Base-by-base conservation (phyloP, 2,329 filamentous ascomycete species). In the Fusarium sublunatum region DNA sequence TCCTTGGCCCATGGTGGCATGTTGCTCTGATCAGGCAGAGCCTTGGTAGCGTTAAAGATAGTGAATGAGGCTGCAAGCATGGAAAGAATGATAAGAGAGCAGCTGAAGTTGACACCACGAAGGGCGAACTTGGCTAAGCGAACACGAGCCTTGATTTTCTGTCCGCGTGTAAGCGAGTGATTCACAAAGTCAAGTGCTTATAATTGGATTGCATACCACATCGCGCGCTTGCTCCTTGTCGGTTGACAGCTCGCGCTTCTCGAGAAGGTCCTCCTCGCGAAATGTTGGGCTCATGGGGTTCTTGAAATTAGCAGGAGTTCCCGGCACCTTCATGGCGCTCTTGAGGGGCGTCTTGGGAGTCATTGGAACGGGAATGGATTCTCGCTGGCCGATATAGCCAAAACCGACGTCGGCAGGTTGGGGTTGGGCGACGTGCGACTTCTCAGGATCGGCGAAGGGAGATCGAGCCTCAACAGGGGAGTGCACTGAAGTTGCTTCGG, bases 61-160 rank as follows among this genome's bases (percentile, higher is more conserved):
- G 88, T 81, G 73, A 99, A 91, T 4, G 92, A 92, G n/a, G 92
- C 86, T 12, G 91, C 88, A 50, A 99, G 82, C 86, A 99, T 94
- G 61, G 93, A 84, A 55, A 99, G 85, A 66, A 99, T 92, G 74
- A 99, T 97, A 59, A 98, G 84, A 76, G 91, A 94, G 83, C 95
- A 99, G 77, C 92, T 93, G 78, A 99, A 98, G 83, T 94, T 97
- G 79, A 98, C 91, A 53, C 92, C 90, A 66, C 95, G 90, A n/a
- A 99, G 88, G 62, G 96, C 87, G 70, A 98, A 89, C 82, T 99
- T 99, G 69, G 94, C 95, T 77, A 98, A 84, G 42, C 95, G 88
- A 31, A 98, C 93, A 68, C 92, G 88, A 32, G 89, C 89, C 81
- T 97, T 98, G 76, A 96, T 87, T 89, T 91, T 96, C 94, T 97